Evolutionary conservation across 2,329 filamentous ascomycete species (phyloP), one percentile per base, ranked within the genome.

Genomic region (Aspergillus jensenii): DNA sequence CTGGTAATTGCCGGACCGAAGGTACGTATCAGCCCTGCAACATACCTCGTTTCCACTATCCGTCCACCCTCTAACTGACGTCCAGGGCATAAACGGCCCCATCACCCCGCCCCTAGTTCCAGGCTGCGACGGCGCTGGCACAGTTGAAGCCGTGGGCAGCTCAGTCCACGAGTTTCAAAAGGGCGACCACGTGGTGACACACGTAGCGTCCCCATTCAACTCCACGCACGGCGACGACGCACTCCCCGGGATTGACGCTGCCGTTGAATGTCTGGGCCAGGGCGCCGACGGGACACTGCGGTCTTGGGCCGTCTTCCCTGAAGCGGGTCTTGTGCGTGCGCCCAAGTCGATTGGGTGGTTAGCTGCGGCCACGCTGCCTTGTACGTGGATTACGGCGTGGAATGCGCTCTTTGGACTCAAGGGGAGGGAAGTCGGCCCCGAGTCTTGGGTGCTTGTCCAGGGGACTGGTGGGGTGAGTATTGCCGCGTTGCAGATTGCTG

Each of bases 381-480:
- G 56, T n/a, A 54, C 45, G 2, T 54, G 51, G 51, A 23, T 41
- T 2, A 59, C 56, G 3, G 56, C 58, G 15, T 52, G 55, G 56
- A 59, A 60, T 21, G 54, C 45, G 4, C 56, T 62, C 12, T 62
- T 59, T 4, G 61, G 59, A 1, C 33, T 59, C 9, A 50, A 55
- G 23, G 52, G 56, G 6, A 55, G 35, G 33, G 25, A 57, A 39
- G 49, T 47, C 1, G 44, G 50, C 60, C 78, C 81, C 0, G 83
- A 82, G 11, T 67, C 71, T 23, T 81, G 80, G 59, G 80, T 84
- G 5, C 69, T 83, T 27, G 79, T 77, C 1, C 80, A 83, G 61
- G 81, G 81, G 3, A 83, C 80, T 0, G 81, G 81, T 6, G 81
- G 81, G 40, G 81, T 83, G 17, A 76, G 72, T 31, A 74, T 82